Base-by-base conservation (phyloP, 2,329 filamentous ascomycete genomes). In the Capronia americana region DNA sequence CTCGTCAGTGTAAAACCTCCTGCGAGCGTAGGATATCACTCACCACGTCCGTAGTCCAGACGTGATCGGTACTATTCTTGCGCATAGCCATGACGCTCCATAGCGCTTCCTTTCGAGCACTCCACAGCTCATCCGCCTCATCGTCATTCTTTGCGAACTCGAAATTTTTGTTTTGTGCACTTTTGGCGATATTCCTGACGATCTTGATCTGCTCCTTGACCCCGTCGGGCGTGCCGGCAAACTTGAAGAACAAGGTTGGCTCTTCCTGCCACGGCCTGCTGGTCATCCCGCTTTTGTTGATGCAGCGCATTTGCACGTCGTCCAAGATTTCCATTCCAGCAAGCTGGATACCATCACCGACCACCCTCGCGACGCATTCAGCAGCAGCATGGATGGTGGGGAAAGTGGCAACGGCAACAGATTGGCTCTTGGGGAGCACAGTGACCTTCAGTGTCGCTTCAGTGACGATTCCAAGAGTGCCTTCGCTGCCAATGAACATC, bases 281-380 rank as follows among this genome's bases (percentile, higher is more conserved):
- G 2, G 81, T 83, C 8, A 77, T 75, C 41, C 80, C 75, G 66
- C 80, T 81, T 54, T 78, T 77, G 70, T 90, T 90, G 77, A 90
- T 89, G 76, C 85, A 88, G 69, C 82, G 80, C 87, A 97, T 97
- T 81, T 96, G 93, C 64, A 93, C 90, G 75, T 96, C 93, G 79
- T 97, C 93, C 30, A 97, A 83, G 65, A 97, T 90, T 80, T 97
- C 93, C 51, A 97, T 88, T n/a, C 93, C 93, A 0, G 93, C 93
- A 50, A 97, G 89, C 32, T 91, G 92, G 11, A 97, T 86, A 28
- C 92, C 93, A 61, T 90, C 86, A 53, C 87, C 87, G 4, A 97
- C 93, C 11, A 97, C 92, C 62, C 85, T 85, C 71, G 89, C 88
- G 1, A 95, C 93, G 76, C 92, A 96, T 74, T 89, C 85, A 17